These are phyloP conservation scores for Podospora conica DNA, from an alignment of 495 filamentous ascomycete genomes.

Conservation along the genomic window DNA sequence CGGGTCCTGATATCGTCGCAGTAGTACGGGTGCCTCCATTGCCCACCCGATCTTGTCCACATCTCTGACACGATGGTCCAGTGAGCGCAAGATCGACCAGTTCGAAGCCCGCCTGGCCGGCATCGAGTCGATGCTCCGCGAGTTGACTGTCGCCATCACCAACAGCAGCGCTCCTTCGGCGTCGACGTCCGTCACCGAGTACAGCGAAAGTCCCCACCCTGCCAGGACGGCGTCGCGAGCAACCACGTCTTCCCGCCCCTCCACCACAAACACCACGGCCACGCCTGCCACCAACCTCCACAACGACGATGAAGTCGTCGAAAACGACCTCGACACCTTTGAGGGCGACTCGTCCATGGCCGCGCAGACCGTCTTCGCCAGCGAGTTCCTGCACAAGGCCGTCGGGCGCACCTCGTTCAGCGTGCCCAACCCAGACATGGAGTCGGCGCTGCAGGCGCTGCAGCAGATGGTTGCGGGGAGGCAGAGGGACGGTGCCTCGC, in stretches of 20 bases:
- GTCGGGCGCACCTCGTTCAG: slow-evolving; percentile 47
- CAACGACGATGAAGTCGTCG: slow-evolving; percentile 17
- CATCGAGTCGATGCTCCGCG: slow-evolving; percentile 51
- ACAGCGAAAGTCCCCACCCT: background rate
- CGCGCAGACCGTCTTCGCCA: slow-evolving; percentile 58
- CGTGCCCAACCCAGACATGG: slow-evolving; percentile 46
- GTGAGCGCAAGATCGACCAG: slow-evolving; percentile 62
- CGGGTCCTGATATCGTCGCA: slow-evolving; percentile 62
- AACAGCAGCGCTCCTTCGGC: background rate
- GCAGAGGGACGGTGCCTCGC: slow-evolving; percentile 28
- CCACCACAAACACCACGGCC: slow-evolving; percentile 3
- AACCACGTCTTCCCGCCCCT: background rate
- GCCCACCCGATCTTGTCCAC: background rate
- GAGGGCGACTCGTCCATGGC: slow-evolving; percentile 57
- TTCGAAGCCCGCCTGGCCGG: slow-evolving; percentile 56
- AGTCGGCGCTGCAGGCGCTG: slow-evolving; percentile 50
- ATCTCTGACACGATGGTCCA: slow-evolving; percentile 19
- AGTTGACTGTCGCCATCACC: slow-evolving; percentile 26
- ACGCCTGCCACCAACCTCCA: background rate
- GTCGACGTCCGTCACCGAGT: background rate
- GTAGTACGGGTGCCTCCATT: slow-evolving; percentile 43
- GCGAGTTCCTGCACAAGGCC: slow-evolving; percentile 54
- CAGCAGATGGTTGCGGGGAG: slow-evolving; percentile 52
- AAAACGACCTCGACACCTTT: slow-evolving; percentile 39
- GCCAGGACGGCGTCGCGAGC: background rate